Conservation (phyloP, 2,329 filamentous ascomycete genomes). For the Talaromyces sp. region DNA sequence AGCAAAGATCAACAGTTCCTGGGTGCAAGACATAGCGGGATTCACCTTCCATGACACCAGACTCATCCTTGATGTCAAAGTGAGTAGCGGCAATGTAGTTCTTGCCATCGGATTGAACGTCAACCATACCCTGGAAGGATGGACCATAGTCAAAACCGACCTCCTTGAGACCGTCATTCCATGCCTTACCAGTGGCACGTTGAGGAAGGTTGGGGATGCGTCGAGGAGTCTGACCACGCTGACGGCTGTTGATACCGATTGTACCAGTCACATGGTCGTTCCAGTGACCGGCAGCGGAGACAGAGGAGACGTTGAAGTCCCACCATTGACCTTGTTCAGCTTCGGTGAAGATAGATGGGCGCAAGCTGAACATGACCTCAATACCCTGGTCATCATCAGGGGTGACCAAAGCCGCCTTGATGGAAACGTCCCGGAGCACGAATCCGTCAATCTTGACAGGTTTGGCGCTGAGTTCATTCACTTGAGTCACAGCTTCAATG, state of each 20-base stretch:
- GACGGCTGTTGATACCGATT: background rate
- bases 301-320: background rate
- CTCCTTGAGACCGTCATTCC: conserved; percentile 1
- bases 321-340: background rate
- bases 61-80: background rate
- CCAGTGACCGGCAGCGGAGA: background rate
- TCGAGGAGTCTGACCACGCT: background rate
- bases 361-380: conserved; percentile 1
- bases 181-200: conserved; percentile 7
- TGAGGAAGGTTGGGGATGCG: background rate
- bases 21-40: conserved; percentile 13
- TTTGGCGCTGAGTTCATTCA: background rate
- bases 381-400: conserved; percentile 4
- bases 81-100: background rate
- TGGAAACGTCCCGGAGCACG: conserved; percentile 15
- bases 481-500: background rate
- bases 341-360: background rate
- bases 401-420: background rate
- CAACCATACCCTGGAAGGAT: conserved; percentile 8
- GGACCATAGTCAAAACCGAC: conserved; percentile 17
- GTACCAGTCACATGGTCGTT: background rate
- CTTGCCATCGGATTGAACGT: conserved; percentile 1
- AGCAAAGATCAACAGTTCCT: conserved; percentile 17
- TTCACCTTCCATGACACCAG: conserved; percentile 5
- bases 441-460: background rate